Base-by-base conservation (phyloP, 495 filamentous ascomycete genomes). In the Alectoria sarmentosa region DNA sequence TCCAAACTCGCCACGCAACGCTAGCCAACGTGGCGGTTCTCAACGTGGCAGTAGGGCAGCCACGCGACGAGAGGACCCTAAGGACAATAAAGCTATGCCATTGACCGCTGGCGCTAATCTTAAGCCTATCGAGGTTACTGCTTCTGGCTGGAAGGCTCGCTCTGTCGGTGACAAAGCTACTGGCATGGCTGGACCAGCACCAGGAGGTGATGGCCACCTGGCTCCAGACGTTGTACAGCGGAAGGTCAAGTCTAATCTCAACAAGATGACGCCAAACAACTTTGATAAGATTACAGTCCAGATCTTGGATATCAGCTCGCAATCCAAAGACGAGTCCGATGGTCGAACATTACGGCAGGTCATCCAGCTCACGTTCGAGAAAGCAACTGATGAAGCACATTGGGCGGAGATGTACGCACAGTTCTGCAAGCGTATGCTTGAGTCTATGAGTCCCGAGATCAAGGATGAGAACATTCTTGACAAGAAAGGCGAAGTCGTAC, bases 191-290 rank as follows among this genome's bases (percentile, higher is more conserved):
- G 83, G 80, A 56, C 82, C 83, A 41, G 78, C 83, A 66, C 82
- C 84, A 62, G 78, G 78, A 67, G 81, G 77, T 61, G 75, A 76
- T 60, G 82, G 80, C 52, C 82, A 89, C 69, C 79, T 99, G 79
- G 80, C 93, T 65, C 95, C 94, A 23, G 91, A 92, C 66, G 86
- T 94, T 77, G 94, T 99, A 68, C 94, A 99, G 77, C 87, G 94
- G 67, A 99, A 98, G 85, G 95, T 98, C 72, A 99, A 99, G 85
- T 90, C 91, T 62, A 89, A 89, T 57, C 79, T 99, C 69, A 98
- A 99, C 84, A 98, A 98, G 88, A 98, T 99, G 95, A 97, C 94
- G 0, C 94, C 94, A 1, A 94, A 98, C 78, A 98, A 97, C 70
- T 99, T 99, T 73, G 92, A 97, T 69, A 91, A 88, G 80, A 96